Percentiles rank a stretch among this genome's conserved stretches.
Conservation (phyloP, 1,284 basidiomycete genomes). For the Porodaedalea pini region DNA sequence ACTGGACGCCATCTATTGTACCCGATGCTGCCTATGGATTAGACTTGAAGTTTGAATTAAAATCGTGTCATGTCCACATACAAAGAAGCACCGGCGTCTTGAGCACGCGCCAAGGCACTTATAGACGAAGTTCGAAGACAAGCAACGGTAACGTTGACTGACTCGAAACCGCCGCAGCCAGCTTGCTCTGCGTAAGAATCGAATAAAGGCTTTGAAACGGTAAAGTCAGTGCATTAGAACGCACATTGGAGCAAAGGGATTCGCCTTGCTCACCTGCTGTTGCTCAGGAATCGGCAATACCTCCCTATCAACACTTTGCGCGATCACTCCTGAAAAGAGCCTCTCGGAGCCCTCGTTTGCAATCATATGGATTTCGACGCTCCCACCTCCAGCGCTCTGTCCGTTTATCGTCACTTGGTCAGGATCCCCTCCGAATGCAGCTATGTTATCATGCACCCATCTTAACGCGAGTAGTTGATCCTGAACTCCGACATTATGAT, state of each 20-base stretch:
- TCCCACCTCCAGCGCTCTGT: slow-evolving; percentile 57
- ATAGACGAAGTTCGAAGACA: slow-evolving; percentile 49
- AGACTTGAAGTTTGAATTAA: not conserved
- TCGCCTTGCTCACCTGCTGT: slow-evolving; percentile 42
- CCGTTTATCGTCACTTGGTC: slow-evolving; percentile 57
- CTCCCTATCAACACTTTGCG: slow-evolving; percentile 54
- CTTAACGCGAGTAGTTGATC: slow-evolving; percentile 44
- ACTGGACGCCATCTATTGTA: slow-evolving; percentile 42
- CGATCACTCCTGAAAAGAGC: slow-evolving; percentile 51
- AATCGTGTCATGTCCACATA: slow-evolving; percentile 20
- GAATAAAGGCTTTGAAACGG: slow-evolving; percentile 45
- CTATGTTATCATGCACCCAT: slow-evolving; percentile 49
- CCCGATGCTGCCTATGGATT: slow-evolving; percentile 33
- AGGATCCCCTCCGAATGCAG: slow-evolving; percentile 46
- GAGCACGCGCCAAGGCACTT: slow-evolving; percentile 49
- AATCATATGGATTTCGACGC: slow-evolving; percentile 53
- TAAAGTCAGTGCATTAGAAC: no score
- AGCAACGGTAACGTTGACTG: slow-evolving; percentile 35
- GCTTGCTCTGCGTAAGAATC: slow-evolving; percentile 44
- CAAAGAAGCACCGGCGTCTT: slow-evolving; percentile 42
- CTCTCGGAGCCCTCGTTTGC: slow-evolving; percentile 35
- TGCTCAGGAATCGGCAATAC: slow-evolving; percentile 47
- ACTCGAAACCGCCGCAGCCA: slow-evolving; percentile 41
- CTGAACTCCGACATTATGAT: slow-evolving; percentile 46
- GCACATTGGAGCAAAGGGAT: no score